Evolutionary conservation across 2,329 filamentous ascomycete species (phyloP).

Genomic region (Aspergillus caelatus): DNA sequence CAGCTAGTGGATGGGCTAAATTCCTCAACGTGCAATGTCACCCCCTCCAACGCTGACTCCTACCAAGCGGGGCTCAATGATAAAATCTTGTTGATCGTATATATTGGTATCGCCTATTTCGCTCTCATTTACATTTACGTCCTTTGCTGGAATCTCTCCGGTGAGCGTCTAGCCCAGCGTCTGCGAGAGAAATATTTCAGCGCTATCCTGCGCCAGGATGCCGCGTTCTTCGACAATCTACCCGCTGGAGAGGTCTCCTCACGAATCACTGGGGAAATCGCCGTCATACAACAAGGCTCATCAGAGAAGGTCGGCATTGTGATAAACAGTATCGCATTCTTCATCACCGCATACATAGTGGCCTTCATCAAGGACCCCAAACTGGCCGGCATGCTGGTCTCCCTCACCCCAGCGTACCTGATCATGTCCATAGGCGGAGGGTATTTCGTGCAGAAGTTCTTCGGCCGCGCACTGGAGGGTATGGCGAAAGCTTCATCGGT

Average conservation of each 20-base stretch:
- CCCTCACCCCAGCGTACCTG: constrained; percentile 64
- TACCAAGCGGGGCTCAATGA: constrained; percentile 39
- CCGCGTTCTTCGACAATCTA: constrained; percentile 65
- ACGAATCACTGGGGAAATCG: constrained; percentile 66
- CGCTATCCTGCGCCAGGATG: constrained; percentile 63
- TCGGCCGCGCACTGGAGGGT: constrained; percentile 53
- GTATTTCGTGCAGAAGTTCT: constrained; percentile 56
- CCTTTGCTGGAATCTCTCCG: constrained; percentile 65
- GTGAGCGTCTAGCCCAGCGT: constrained; percentile 65
- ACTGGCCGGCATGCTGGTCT: constrained; percentile 66
- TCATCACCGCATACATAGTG: constrained; percentile 67
- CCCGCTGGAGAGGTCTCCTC: constrained; percentile 66
- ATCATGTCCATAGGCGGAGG: constrained; percentile 61
- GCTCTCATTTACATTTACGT: constrained; percentile 66
- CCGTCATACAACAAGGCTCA: constrained; percentile 67
- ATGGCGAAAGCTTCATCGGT: constrained; percentile 63
- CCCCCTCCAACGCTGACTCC: constrained; percentile 17
- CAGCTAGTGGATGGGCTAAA: constrained; percentile 44
- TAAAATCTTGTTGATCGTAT: constrained; percentile 65
- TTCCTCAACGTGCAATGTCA: constrained; percentile 26
- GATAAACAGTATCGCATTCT: constrained; percentile 51
- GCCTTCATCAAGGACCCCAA: constrained; percentile 66
- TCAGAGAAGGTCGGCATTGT: constrained; percentile 69
- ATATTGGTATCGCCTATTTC: constrained; percentile 66
- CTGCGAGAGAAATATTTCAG: constrained; percentile 64